Conservation (phyloP, 2,329 filamentous ascomycete genomes). For the Dryadomyces quercivorus region DNA sequence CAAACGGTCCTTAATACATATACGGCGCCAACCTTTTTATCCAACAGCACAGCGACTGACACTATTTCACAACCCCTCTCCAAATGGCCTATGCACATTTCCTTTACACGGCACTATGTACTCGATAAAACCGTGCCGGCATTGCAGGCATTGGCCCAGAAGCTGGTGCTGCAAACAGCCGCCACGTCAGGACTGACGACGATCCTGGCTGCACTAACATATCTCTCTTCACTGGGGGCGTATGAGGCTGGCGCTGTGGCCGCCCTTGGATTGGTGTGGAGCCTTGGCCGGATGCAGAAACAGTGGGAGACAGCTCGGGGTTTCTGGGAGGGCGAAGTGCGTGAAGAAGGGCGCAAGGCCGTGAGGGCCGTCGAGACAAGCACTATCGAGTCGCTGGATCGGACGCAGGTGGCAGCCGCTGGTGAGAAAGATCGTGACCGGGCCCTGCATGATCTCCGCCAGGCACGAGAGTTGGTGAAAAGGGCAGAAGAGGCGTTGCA, state of each 20-base stretch:
- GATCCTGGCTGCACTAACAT: slow-evolving; percentile 42
- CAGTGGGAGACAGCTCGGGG: slow-evolving; percentile 48
- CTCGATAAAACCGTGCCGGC: slow-evolving; percentile 55
- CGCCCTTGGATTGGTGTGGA: slow-evolving; percentile 48
- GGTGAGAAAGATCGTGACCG: slow-evolving; percentile 10
- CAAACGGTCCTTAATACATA: slow-evolving; percentile 10
- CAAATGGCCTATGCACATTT: slow-evolving; percentile 64
- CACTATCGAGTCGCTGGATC: slow-evolving; percentile 33
- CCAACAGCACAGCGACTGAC: not conserved
- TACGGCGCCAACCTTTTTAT: slow-evolving; percentile 12
- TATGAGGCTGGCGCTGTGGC: slow-evolving; percentile 53
- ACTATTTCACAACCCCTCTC: not conserved
- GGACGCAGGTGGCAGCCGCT: slow-evolving; percentile 11
- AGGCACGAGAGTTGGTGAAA: slow-evolving; percentile 31
- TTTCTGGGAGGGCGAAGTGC: slow-evolving; percentile 56
- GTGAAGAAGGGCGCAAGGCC: slow-evolving; percentile 53
- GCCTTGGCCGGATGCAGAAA: slow-evolving; percentile 45
- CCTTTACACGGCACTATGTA: slow-evolving; percentile 55
- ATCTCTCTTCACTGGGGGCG: slow-evolving; percentile 40
- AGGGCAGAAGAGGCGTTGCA: slow-evolving; percentile 36
- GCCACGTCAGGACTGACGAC: slow-evolving; percentile 55
- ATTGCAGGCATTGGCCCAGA: slow-evolving; percentile 61
- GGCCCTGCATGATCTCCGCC: slow-evolving; percentile 21
- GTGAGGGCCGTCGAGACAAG: slow-evolving; percentile 43
- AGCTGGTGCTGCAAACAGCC: slow-evolving; percentile 61